A percentile compares a stretch with the other conserved stretches of the same genome.
These are phyloP conservation scores for Thielaviopsis populi DNA, from an alignment of 2,329 filamentous ascomycete species.

Conservation along the genomic window DNA sequence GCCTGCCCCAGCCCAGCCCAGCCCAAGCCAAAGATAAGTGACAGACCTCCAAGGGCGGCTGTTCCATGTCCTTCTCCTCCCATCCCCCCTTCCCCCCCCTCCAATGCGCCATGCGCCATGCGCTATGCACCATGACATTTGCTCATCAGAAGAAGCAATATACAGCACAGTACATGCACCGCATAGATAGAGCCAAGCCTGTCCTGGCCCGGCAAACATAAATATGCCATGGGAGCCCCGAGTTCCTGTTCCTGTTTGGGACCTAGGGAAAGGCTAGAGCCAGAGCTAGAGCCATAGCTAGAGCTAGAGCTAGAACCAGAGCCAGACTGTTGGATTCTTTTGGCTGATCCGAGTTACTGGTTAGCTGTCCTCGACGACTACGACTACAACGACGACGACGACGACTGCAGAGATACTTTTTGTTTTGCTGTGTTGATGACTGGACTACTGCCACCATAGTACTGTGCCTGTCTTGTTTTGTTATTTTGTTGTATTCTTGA, in stretches of 20 bases:
- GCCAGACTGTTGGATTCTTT: neutral
- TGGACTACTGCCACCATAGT: no score
- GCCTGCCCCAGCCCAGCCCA: neutral
- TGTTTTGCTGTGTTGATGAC: no score
- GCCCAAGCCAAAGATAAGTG: neutral
- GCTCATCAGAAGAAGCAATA: neutral
- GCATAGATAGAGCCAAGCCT: neutral
- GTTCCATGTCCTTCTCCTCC: no score
- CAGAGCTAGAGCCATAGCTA: no score
- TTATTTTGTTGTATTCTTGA: no score
- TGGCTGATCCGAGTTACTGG: neutral
- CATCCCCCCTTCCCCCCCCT: no score
- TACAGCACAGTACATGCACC: neutral
- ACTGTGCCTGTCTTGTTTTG: neutral
- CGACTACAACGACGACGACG: no score
- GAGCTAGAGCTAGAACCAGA: neutral
- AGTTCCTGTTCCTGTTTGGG: neutral
- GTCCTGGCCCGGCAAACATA: neutral
- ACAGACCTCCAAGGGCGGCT: neutral
- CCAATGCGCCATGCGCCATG: no score
- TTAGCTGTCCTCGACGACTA: neutral
- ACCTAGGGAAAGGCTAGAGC: no score
- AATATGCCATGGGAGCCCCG: slow-evolving; percentile 1
- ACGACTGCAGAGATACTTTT: no score
- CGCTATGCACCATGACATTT: no score